These are phyloP conservation scores for Ilyonectria destructans DNA, from an alignment of 2,329 filamentous ascomycete species.

Conservation along the genomic window DNA sequence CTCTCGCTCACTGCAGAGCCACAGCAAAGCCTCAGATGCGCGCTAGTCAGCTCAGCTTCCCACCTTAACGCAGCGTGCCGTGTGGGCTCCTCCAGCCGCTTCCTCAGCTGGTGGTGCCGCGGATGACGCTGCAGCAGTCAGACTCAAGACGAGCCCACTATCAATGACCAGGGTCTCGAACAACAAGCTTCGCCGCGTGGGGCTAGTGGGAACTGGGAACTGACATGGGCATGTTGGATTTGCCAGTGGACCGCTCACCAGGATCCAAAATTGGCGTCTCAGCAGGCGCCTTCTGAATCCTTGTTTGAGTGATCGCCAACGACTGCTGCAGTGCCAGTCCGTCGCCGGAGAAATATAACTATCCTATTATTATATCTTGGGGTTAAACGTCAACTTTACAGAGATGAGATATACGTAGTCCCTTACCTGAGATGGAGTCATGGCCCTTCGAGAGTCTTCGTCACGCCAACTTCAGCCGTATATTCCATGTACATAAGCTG, in stretches of 20 bases:
- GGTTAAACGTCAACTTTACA: not conserved
- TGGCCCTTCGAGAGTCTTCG: not conserved
- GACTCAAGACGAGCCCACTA: not conserved
- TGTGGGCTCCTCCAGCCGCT: conserved; percentile 27
- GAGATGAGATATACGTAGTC: not conserved
- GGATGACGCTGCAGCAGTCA: too few species aligned
- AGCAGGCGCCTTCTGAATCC: conserved; percentile 17
- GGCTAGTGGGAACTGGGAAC: conserved; percentile 24
- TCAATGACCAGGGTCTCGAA: conserved; percentile 42
- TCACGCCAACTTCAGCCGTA: not conserved
- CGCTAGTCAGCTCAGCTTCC: conserved; percentile 29
- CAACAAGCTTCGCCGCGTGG: conserved; percentile 49
- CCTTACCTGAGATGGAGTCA: not conserved
- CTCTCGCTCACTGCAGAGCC: not conserved
- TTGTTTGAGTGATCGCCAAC: conserved; percentile 26
- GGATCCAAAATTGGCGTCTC: conserved; percentile 34
- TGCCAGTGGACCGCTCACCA: conserved; percentile 20
- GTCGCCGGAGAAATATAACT: not conserved
- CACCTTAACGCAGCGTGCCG: not conserved
- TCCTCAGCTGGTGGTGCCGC: conserved; percentile 19
- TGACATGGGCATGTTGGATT: conserved; percentile 19
- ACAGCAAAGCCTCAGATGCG: conserved; percentile 22
- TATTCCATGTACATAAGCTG: conserved; percentile 27
- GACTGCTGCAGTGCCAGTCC: not conserved
- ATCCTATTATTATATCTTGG: not conserved